Evolutionary conservation across 805 yeast genomes (phyloP).

Genomic region (Spathaspora hagerdaliae): DNA sequence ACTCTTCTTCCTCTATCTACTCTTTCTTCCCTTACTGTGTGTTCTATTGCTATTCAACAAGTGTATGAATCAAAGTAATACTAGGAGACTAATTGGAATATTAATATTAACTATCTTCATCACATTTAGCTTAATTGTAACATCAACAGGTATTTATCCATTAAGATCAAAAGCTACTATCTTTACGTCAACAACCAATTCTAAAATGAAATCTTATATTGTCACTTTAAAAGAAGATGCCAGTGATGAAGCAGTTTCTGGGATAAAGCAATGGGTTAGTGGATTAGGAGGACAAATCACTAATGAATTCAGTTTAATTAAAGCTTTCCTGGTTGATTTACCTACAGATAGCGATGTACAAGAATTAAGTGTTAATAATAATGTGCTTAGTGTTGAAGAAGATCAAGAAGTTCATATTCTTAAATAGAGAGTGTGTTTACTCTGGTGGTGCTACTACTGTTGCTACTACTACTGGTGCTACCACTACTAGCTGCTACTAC

Average conservation of each 20-base stretch:
- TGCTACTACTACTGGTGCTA: too few species aligned
- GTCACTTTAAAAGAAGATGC: slow-evolving; percentile 46
- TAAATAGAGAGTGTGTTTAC: slow-evolving; percentile 6
- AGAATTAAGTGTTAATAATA: slow-evolving; percentile 39
- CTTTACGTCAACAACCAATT: neutral
- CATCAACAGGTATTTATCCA: neutral
- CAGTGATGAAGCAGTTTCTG: slow-evolving; percentile 33
- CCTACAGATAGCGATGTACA: slow-evolving; percentile 47
- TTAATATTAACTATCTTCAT: neutral
- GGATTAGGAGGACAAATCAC: slow-evolving; percentile 59
- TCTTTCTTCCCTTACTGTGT: too few species aligned
- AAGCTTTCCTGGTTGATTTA: slow-evolving; percentile 60
- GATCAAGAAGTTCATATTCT: slow-evolving; percentile 60
- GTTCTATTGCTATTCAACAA: too few species aligned
- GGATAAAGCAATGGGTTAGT: slow-evolving; percentile 45
- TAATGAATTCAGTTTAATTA: slow-evolving; percentile 60
- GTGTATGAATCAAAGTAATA: neutral
- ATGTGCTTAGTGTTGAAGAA: slow-evolving; percentile 60
- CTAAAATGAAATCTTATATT: slow-evolving; percentile 32
- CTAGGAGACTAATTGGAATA: neutral
- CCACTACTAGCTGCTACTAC: too few species aligned
- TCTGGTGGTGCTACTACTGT: too few species aligned
- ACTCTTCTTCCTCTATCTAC: too few species aligned
- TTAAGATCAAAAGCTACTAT: neutral
- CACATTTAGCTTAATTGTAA: neutral